A percentile compares a stretch with the other conserved stretches of the same genome.
These are phyloP conservation scores for Musa itinerans DNA, from an alignment of 176 grass and related monocot genomes.

Conservation along the genomic window DNA sequence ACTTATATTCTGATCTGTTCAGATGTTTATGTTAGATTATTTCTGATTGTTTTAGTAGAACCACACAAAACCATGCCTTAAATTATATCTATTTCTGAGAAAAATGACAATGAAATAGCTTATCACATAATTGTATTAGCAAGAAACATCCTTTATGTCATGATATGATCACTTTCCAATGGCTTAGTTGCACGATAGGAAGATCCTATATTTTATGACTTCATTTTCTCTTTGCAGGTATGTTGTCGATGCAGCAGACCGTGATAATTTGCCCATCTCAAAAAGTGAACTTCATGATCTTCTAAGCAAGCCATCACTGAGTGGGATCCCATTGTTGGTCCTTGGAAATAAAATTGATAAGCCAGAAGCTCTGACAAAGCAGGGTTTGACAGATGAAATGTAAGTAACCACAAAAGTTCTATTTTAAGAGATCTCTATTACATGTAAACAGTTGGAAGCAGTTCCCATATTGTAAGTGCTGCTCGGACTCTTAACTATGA, in stretches of 20 bases:
- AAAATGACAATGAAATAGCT: no score
- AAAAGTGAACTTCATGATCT: conserved; percentile 92
- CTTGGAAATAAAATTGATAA: conserved; percentile 91
- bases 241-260: conserved; percentile 83
- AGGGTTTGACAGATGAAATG: conserved; percentile 65
- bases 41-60: no score
- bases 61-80: no score
- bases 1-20: no score
- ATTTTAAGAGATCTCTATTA: no score
- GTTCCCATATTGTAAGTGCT: no score
- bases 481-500: not conserved
- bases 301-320: conserved; percentile 72
- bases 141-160: not conserved
- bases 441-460: not conserved
- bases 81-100: no score
- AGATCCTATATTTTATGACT: not conserved
- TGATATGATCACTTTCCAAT: not conserved
- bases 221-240: conserved; percentile 47
- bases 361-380: conserved; percentile 66
- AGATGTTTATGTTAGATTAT: no score
- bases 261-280: conserved; percentile 76
- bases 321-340: conserved; percentile 69
- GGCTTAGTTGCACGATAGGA: not conserved
- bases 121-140: no score
- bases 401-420: conserved; percentile 22